Percentiles rank a stretch among this genome's conserved stretches.
Conservation (phyloP, 228 moss, liverwort and hornwort genomes). For the Sphagnum fallax region DNA sequence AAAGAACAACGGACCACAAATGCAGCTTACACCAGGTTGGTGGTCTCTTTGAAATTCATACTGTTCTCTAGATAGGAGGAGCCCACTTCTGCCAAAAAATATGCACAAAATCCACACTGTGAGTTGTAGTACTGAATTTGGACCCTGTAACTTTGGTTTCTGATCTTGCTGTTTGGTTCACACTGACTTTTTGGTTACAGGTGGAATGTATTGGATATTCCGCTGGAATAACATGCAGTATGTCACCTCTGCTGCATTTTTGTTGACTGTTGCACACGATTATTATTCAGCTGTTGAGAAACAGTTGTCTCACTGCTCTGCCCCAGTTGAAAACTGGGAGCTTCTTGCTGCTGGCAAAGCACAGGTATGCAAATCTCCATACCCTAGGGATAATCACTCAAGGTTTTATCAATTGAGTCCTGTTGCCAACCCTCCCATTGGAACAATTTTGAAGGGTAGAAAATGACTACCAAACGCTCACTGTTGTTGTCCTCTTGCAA, state of each 20-base stretch:
- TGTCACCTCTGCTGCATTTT: conserved; percentile 1
- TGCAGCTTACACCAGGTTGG: conserved; percentile 38
- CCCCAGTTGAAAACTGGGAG: not conserved
- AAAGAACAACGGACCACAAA: conserved; percentile 37
- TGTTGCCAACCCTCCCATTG: too few relatives aligned
- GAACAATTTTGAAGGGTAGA: too few relatives aligned
- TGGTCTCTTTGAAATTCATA: not conserved
- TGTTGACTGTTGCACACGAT: not conserved
- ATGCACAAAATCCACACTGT: not conserved
- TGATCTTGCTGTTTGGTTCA: too few relatives aligned
- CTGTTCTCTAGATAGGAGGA: not conserved
- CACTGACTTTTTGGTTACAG: not conserved
- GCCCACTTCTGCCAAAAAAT: not conserved
- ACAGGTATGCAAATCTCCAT: conserved; percentile 1
- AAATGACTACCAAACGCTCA: too few relatives aligned
- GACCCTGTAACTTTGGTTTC: not conserved
- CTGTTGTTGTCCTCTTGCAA: too few relatives aligned
- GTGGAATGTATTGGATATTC: not conserved
- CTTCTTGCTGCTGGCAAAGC: conserved; percentile 1
- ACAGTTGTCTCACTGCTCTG: not conserved
- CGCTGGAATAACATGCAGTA: conserved; percentile 10
- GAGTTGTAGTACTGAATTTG: not conserved
- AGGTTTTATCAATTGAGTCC: too few relatives aligned
- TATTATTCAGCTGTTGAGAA: not conserved
- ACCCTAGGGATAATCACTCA: not conserved